phyloP scores from a whole-genome alignment of 106 monocot genomes.

The Chionographis japonica region DNA sequence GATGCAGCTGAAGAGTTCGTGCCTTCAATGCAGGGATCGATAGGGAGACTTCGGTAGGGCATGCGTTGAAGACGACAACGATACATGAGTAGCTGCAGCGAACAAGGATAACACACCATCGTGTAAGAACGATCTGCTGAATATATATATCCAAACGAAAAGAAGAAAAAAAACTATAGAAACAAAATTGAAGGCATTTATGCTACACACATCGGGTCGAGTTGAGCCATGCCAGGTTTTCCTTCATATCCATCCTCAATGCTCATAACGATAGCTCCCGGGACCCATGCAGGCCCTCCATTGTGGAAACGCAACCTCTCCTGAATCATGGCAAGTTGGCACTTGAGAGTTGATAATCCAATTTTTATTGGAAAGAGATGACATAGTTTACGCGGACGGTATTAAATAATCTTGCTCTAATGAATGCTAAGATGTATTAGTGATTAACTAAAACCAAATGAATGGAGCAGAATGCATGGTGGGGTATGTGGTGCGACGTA shows the following conservation, averaged over 20 bases:
- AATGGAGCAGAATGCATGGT: too few relatives aligned
- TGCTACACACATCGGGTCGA: slow-evolving; percentile 49
- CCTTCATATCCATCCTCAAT: slow-evolving; percentile 71
- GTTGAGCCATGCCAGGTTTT: slow-evolving; percentile 51
- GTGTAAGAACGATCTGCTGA: not conserved
- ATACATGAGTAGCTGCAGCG: slow-evolving; percentile 62
- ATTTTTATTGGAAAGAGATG: not conserved
- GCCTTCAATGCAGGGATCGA: slow-evolving; percentile 32
- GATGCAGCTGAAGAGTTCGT: slow-evolving; percentile 61
- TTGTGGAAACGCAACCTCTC: slow-evolving; percentile 71
- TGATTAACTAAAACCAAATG: too few relatives aligned
- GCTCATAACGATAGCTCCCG: slow-evolving; percentile 76
- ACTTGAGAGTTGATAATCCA: not conserved
- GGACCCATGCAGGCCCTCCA: slow-evolving; percentile 48
- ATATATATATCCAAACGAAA: not conserved
- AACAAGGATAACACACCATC: not conserved
- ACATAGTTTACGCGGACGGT: not conserved
- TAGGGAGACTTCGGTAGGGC: slow-evolving; percentile 53
- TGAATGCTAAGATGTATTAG: too few relatives aligned
- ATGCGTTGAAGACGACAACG: slow-evolving; percentile 61
- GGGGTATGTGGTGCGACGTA: too few relatives aligned
- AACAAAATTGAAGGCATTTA: too few relatives aligned
- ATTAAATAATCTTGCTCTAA: too few relatives aligned
- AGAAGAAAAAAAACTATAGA: too few relatives aligned
- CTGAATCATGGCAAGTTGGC: slow-evolving; percentile 15